phyloP scores from a whole-genome alignment of 1,139 yeast species.

The Blastobotrys persicus region DNA sequence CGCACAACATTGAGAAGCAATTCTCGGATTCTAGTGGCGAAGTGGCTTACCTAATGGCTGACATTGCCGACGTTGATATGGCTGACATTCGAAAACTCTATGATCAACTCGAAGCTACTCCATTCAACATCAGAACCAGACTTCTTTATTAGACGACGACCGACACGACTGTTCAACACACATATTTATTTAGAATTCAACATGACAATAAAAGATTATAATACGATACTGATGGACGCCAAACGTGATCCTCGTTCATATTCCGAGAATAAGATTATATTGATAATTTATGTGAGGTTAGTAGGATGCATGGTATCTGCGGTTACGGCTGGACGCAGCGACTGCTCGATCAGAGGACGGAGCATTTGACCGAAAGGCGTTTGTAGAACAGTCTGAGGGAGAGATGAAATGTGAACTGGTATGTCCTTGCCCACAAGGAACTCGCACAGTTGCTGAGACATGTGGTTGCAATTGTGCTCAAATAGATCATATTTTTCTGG shows the following conservation, averaged over 20 bases:
- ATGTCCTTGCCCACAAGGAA: slow-evolving; percentile 57
- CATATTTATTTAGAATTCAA: slow-evolving; percentile 1
- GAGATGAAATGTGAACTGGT: slow-evolving; percentile 47
- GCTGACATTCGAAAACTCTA: slow-evolving; percentile 82
- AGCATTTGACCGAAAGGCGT: slow-evolving; percentile 61
- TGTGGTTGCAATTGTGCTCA: slow-evolving; percentile 68
- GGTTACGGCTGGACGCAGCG: slow-evolving; percentile 14
- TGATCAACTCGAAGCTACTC: slow-evolving; percentile 84
- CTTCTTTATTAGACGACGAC: slow-evolving; percentile 59
- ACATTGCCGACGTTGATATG: slow-evolving; percentile 80
- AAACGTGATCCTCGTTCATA: too few species aligned
- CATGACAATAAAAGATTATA: slow-evolving; percentile 4
- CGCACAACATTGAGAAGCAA: slow-evolving; percentile 96
- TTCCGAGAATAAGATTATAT: too few species aligned
- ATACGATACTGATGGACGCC: too few species aligned
- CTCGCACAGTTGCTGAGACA: slow-evolving; percentile 56
- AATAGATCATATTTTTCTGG: slow-evolving; percentile 56
- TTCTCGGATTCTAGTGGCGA: slow-evolving; percentile 95
- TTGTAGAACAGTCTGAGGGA: slow-evolving; percentile 56
- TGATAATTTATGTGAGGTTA: background rate
- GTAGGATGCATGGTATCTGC: slow-evolving; percentile 3
- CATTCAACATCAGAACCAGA: slow-evolving; percentile 88
- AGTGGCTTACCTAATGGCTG: slow-evolving; percentile 97
- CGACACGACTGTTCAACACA: slow-evolving; percentile 8
- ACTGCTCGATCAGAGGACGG: slow-evolving; percentile 37